Percentiles rank a stretch among this genome's conserved stretches.
Conservation (phyloP, 1,284 basidiomycete species). For the Ustilago vetiveriae region DNA sequence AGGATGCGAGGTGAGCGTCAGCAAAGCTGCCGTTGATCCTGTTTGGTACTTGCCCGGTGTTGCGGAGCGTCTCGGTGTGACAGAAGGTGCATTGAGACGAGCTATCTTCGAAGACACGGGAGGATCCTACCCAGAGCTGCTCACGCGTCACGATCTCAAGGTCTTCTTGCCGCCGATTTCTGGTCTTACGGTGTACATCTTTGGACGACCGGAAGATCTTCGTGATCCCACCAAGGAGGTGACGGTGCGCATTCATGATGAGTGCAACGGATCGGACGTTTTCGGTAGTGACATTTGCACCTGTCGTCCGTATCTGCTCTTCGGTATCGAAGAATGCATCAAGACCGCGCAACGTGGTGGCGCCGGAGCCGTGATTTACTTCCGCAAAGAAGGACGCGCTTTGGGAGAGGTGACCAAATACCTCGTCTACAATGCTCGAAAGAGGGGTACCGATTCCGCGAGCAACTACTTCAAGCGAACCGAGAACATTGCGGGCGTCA, state of each 20-base stretch:
- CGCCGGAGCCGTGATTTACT: slow-evolving; percentile 91
- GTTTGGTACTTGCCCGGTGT: slow-evolving; percentile 95
- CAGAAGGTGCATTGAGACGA: slow-evolving; percentile 83
- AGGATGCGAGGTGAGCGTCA: slow-evolving; percentile 85
- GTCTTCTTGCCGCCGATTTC: slow-evolving; percentile 95
- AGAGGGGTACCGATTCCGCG: slow-evolving; percentile 89
- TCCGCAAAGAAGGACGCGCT: slow-evolving; percentile 91
- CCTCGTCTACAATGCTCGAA: slow-evolving; percentile 88
- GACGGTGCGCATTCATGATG: slow-evolving; percentile 91
- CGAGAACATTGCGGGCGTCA: slow-evolving; percentile 90
- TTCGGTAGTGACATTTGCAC: slow-evolving; percentile 92
- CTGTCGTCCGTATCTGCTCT: slow-evolving; percentile 86
- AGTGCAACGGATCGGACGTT: slow-evolving; percentile 86
- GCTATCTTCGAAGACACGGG: slow-evolving; percentile 91
- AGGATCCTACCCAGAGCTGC: slow-evolving; percentile 94
- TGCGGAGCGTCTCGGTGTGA: slow-evolving; percentile 67
- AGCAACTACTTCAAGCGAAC: slow-evolving; percentile 94
- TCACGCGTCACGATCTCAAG: slow-evolving; percentile 93
- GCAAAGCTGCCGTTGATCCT: slow-evolving; percentile 73
- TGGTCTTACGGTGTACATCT: slow-evolving; percentile 90
- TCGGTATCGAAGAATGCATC: slow-evolving; percentile 92
- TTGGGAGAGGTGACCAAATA: slow-evolving; percentile 78
- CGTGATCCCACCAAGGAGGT: slow-evolving; percentile 73
- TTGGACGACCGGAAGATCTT: slow-evolving; percentile 69
- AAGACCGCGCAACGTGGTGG: slow-evolving; percentile 85